These are phyloP conservation scores for Jackrogersella multiformis DNA, from an alignment of 495 filamentous ascomycete genomes.

Conservation along the genomic window DNA sequence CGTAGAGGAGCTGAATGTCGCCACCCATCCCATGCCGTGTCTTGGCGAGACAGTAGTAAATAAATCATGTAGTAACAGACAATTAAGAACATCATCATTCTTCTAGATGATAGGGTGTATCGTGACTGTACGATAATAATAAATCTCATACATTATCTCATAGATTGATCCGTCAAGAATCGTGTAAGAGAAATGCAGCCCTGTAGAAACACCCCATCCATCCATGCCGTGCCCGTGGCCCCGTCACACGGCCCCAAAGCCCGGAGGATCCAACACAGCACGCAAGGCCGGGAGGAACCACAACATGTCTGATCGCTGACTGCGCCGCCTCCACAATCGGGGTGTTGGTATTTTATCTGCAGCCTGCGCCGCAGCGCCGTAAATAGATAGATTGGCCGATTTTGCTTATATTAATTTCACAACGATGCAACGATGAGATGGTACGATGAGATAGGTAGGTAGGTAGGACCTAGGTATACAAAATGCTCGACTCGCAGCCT, in stretches of 20 bases:
- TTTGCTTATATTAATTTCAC: not conserved
- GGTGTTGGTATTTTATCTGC: not conserved
- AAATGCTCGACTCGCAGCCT: not conserved
- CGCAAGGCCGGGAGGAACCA: not conserved
- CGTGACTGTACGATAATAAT: no score
- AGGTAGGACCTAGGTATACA: no score
- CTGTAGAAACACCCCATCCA: no score
- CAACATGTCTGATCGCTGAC: constrained; percentile 4
- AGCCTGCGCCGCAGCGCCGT: not conserved
- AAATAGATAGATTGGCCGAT: constrained; percentile 10
- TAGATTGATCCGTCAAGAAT: no score
- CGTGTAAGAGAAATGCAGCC: no score
- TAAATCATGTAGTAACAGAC: not conserved
- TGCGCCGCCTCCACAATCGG: constrained; percentile 15
- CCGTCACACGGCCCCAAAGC: not conserved
- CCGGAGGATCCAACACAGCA: not conserved
- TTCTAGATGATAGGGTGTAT: no score
- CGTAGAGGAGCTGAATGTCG: not conserved
- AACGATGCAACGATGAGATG: not conserved
- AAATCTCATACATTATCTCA: no score
- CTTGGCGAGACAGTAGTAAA: not conserved
- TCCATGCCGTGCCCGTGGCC: no score
- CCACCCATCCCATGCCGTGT: not conserved
- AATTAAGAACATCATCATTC: not conserved
- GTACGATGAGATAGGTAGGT: no score